Percentiles rank a stretch among this genome's conserved stretches.
These are phyloP conservation scores for Lactifluus piperatus DNA, from an alignment of 768 basidiomycete genomes.

Conservation along the genomic window DNA sequence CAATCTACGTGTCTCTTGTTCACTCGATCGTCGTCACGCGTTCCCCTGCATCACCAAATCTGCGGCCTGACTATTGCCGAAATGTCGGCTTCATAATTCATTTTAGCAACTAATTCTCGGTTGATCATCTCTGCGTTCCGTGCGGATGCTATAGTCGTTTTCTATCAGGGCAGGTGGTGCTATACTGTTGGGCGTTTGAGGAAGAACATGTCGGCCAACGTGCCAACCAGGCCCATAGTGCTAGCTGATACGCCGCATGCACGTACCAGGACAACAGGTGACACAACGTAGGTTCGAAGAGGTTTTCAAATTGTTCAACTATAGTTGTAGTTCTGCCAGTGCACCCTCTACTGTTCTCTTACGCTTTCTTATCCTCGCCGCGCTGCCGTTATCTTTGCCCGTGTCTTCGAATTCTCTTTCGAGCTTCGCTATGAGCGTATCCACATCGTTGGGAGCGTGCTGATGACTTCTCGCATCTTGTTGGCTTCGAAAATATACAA, in stretches of 20 bases:
- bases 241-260: not conserved
- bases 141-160: too few species aligned
- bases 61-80: too few species aligned
- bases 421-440: not conserved
- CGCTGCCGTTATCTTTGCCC: not conserved
- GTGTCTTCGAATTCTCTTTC: not conserved
- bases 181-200: not conserved
- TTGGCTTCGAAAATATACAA: not conserved
- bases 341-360: conserved; percentile 8
- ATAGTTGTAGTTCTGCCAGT: conserved; percentile 7
- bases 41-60: too few species aligned
- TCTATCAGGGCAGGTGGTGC: too few species aligned
- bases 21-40: too few species aligned
- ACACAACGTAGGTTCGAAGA: not conserved
- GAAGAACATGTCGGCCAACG: not conserved
- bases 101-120: too few species aligned
- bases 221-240: not conserved
- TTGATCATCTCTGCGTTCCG: too few species aligned
- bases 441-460: conserved; percentile 1
- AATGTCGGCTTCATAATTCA: too few species aligned
- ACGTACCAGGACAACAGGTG: not conserved
- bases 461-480: conserved; percentile 7
- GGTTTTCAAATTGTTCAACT: not conserved
- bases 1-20: too few species aligned
- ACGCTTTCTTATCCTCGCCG: not conserved